These are phyloP conservation scores for California macrophylla DNA, from an alignment of 441 rosid species.

Conservation along the genomic window DNA sequence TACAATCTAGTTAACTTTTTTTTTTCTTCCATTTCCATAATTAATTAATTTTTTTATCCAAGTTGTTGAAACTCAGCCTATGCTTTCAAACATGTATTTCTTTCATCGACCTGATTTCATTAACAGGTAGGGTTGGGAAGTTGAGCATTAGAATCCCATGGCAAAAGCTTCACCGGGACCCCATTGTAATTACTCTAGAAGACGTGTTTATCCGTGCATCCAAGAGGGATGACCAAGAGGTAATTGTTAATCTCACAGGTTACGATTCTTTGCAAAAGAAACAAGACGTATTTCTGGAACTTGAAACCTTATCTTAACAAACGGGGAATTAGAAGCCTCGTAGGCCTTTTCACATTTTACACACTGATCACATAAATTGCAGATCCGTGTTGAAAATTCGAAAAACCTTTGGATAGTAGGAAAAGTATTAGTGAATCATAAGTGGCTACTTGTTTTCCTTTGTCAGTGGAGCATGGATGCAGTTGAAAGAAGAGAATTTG, in stretches of 20 bases:
- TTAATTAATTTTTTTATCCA: background rate
- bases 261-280: background rate
- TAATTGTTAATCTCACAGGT: slow-evolving; percentile 10
- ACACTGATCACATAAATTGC: background rate
- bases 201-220: slow-evolving; percentile 65
- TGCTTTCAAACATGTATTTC: background rate
- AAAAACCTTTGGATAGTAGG: background rate
- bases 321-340: background rate
- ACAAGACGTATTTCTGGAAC: background rate
- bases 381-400: background rate
- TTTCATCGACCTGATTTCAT: background rate
- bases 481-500: slow-evolving; percentile 70
- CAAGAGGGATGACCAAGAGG: slow-evolving; percentile 73
- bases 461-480: slow-evolving; percentile 72
- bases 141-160: slow-evolving; percentile 75
- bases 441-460: background rate
- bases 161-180: slow-evolving; percentile 72
- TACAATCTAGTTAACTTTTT: background rate
- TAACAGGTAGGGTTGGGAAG: slow-evolving; percentile 56
- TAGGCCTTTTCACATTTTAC: background rate
- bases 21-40: background rate
- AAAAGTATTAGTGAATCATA: background rate
- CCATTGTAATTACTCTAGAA: slow-evolving; percentile 61
- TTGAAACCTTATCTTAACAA: background rate
- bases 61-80: background rate